Percentiles rank a stretch among this genome's conserved stretches.
Conservation (phyloP, 176 grass and related monocot species). For the Dendrocalamus sinicus region DNA sequence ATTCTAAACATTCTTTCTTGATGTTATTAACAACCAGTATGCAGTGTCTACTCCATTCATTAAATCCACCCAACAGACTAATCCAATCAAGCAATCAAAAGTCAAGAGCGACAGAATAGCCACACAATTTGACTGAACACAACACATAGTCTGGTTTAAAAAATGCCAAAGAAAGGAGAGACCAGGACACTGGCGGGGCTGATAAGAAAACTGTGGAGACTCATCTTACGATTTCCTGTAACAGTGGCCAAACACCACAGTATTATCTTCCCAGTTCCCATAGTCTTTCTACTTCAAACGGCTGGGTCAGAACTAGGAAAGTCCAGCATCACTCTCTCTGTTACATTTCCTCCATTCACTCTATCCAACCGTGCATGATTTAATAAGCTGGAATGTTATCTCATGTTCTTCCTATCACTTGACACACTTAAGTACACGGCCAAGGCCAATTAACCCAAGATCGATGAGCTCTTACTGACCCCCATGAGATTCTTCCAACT, state of each 20-base stretch:
- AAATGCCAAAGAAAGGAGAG: background rate
- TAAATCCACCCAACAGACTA: constrained; percentile 21
- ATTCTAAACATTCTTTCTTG: background rate
- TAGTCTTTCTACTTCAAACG: constrained; percentile 2
- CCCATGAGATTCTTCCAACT: constrained; percentile 3
- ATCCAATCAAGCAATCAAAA: background rate
- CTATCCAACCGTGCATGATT: background rate
- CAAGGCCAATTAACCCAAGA: background rate
- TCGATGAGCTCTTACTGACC: background rate
- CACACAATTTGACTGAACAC: background rate
- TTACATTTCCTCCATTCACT: background rate
- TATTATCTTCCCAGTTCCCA: background rate
- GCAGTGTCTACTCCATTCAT: constrained; percentile 7
- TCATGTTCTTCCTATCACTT: background rate
- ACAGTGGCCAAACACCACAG: background rate
- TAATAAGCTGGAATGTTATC: constrained; percentile 4
- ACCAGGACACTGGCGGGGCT: too few relatives aligned
- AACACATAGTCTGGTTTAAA: background rate
- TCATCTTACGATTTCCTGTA: background rate
- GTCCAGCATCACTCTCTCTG: background rate
- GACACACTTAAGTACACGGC: background rate
- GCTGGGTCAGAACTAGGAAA: background rate
- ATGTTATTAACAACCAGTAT: background rate
- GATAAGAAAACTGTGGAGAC: background rate
- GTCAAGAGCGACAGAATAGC: background rate